Conservation (phyloP, 2,329 filamentous ascomycete genomes). For the Ophiostoma piceae region DNA sequence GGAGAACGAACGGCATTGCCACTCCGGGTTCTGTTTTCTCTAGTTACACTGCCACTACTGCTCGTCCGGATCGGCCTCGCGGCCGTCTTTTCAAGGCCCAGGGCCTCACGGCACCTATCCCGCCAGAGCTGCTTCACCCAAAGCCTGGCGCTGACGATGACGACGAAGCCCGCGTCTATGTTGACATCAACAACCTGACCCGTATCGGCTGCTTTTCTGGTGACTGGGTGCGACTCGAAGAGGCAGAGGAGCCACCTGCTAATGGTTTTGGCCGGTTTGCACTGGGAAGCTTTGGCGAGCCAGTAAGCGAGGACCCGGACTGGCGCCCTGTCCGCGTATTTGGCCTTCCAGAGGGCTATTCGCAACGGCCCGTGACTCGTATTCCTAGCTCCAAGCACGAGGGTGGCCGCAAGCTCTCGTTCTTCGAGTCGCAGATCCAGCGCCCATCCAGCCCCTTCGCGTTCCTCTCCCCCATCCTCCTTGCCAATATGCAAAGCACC, state of each 20-base stretch:
- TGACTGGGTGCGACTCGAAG: conserved; percentile 88
- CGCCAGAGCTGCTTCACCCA: conserved; percentile 76
- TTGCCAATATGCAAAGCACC: conserved; percentile 77
- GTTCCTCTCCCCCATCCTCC: conserved; percentile 78
- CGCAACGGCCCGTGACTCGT: conserved; percentile 54
- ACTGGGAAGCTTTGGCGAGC: conserved; percentile 58
- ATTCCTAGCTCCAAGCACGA: conserved; percentile 51
- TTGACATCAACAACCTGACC: conserved; percentile 78
- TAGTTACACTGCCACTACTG: conserved; percentile 77
- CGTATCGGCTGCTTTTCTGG: conserved; percentile 95
- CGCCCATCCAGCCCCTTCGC: conserved; percentile 54
- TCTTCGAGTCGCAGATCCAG: conserved; percentile 64
- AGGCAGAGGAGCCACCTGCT: conserved; percentile 64
- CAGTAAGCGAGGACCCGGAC: conserved; percentile 48
- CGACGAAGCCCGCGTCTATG: conserved; percentile 82
- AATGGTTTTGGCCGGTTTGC: conserved; percentile 64
- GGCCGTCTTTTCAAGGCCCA: conserved; percentile 82
- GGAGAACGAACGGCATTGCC: conserved; percentile 63
- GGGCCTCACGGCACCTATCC: conserved; percentile 65
- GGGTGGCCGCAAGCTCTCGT: conserved; percentile 50
- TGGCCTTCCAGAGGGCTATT: conserved; percentile 73
- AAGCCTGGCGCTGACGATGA: conserved; percentile 73
- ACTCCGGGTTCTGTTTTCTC: conserved; percentile 89
- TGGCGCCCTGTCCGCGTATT: conserved; percentile 88
- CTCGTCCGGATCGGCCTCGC: conserved; percentile 63